Conservation (phyloP, 2,329 filamentous ascomycete genomes). For the Phialophora tarda region DNA sequence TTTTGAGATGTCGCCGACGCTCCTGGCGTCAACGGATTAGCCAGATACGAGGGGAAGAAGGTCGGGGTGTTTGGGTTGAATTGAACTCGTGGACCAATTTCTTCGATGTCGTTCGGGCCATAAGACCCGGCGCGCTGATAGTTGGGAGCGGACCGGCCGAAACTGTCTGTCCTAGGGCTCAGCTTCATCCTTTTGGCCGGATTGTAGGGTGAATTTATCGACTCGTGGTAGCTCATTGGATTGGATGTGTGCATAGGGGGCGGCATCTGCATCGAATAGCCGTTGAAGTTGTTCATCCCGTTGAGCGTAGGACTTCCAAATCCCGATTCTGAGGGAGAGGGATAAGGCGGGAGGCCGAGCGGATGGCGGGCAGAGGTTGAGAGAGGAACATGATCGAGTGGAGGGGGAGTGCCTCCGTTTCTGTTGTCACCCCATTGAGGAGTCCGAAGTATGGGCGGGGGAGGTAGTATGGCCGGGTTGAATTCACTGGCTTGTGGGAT, state of each 20-base stretch:
- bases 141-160: slow-evolving; percentile 23
- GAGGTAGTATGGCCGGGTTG: slow-evolving; percentile 30
- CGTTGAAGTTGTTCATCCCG: slow-evolving; percentile 31
- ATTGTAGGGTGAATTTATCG: slow-evolving; percentile 36
- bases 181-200: slow-evolving; percentile 38
- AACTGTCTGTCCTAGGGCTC: slow-evolving; percentile 37
- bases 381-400: slow-evolving; percentile 16
- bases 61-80: slow-evolving; percentile 37
- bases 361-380: slow-evolving; percentile 22
- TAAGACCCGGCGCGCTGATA: slow-evolving; percentile 34
- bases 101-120: slow-evolving; percentile 36
- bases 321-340: slow-evolving; percentile 39
- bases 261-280: slow-evolving; percentile 35
- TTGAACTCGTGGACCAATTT: slow-evolving; percentile 32
- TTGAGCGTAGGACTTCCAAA: slow-evolving; percentile 36
- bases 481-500: slow-evolving; percentile 20
- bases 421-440: slow-evolving; percentile 35
- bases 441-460: slow-evolving; percentile 36
- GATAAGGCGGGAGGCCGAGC: slow-evolving; percentile 30
- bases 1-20: slow-evolving; percentile 45
- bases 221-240: slow-evolving; percentile 34
- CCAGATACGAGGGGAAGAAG: slow-evolving; percentile 40
- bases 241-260: slow-evolving; percentile 40
- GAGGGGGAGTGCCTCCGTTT: slow-evolving; percentile 5
- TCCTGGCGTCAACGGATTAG: slow-evolving; percentile 50